Conservation (phyloP, 2,329 filamentous ascomycete species). For the Botrytis pseudocinerea region DNA sequence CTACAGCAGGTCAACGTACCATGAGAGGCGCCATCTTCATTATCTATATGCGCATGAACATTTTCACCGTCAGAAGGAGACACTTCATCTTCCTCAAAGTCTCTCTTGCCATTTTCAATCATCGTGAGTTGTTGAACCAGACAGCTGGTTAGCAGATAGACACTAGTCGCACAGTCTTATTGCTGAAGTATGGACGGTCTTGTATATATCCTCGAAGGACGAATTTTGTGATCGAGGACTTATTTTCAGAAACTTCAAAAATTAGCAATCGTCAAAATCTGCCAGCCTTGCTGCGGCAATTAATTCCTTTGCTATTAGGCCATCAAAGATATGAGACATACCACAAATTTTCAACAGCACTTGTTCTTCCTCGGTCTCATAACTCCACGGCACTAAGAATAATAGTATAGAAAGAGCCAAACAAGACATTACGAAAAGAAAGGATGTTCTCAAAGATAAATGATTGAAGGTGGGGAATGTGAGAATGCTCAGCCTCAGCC, state of each 20-base stretch:
- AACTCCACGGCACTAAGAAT: neutral
- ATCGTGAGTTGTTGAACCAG: neutral
- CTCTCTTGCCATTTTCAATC: neutral
- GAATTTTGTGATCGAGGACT: neutral
- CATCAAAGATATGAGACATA: neutral
- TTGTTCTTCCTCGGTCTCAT: neutral
- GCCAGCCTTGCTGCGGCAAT: neutral
- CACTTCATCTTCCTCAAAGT: neutral
- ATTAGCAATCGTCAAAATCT: neutral
- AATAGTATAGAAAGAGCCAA: neutral
- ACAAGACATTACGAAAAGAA: neutral
- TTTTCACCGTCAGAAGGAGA: neutral
- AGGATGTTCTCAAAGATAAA: neutral
- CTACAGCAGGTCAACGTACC: neutral
- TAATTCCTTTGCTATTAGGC: no score
- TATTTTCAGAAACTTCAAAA: neutral
- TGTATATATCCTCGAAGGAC: neutral
- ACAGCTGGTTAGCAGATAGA: neutral
- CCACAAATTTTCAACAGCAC: neutral
- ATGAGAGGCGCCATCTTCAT: neutral
- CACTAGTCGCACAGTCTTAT: neutral
- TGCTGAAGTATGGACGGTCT: neutral
- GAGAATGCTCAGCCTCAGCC: neutral
- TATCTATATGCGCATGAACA: neutral
- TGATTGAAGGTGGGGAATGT: neutral